Percentiles rank a stretch among this genome's conserved stretches.
Conservation (phyloP, 352 stramenopile genomes). For the Globisporangium splendens region DNA sequence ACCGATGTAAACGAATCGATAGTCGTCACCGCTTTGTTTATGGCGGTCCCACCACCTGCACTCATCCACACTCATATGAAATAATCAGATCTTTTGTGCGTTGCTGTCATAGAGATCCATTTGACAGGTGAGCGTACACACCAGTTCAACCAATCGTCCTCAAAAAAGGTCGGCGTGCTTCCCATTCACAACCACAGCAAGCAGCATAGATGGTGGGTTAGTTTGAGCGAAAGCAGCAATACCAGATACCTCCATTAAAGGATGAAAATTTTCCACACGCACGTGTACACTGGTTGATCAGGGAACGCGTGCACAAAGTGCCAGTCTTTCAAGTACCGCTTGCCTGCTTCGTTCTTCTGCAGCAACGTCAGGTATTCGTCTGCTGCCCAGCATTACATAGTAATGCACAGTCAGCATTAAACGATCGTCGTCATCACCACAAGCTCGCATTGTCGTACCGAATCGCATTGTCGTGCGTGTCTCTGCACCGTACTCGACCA, state of each 20-base stretch:
- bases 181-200: conserved; percentile 28
- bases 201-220: neutral
- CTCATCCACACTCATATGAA: neutral
- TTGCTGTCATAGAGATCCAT: too few species aligned
- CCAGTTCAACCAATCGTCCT: conserved; percentile 92
- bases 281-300: conserved; percentile 53
- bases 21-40: conserved; percentile 74
- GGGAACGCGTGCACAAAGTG: conserved; percentile 72
- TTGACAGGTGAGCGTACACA: conserved; percentile 14
- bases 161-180: conserved; percentile 84
- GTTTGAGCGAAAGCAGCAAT: too few species aligned
- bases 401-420: neutral
- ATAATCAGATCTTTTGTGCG: too few species aligned
- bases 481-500: conserved; percentile 59
- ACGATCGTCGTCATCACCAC: neutral
- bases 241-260: neutral
- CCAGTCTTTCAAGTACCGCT: conserved; percentile 85
- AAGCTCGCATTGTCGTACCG: conserved; percentile 22
- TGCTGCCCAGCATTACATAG: conserved; percentile 10
- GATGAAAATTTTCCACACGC: neutral
- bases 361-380: conserved; percentile 65
- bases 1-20: conserved; percentile 97
- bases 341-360: conserved; percentile 35
- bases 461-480: conserved; percentile 57
- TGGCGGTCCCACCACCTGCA: conserved; percentile 78